Evolutionary conservation across 2,329 filamentous ascomycete genomes (phyloP), one percentile per base, ranked within the genome.

Genomic region (Periconia sp.): DNA sequence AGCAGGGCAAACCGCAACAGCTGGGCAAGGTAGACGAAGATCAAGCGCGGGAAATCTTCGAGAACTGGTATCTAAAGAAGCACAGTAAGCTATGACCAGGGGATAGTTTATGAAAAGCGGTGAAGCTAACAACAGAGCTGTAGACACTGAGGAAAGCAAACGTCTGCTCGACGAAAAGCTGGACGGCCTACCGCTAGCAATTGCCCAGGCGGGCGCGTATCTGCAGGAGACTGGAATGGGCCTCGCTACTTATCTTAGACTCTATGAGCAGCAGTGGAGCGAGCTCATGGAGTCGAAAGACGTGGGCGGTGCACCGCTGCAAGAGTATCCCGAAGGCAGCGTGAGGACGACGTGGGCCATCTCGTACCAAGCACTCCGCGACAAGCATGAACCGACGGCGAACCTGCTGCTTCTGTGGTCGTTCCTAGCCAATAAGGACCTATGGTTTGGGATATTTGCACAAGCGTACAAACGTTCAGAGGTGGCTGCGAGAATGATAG

Each of bases 261-360:
- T 65, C 56, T 69, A 70, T 54, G 50, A 70, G 20, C 49, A 68
- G 53, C 52, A 64, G 46, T 69, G 60, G 66, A 54, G 45, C 37
- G 50, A 62, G 43, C 62, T 70, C 18, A 63, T 68, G 56, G 50
- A 53, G 42, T 47, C 45, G 19, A 35, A 54, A 18, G 11, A 56
- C 37, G 1, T 5, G 15, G 37, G 1, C 9, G 56, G 58, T 19
- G 55, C 50, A 33, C 61, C 54, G 30, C 62, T 67, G 11, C 53
- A 58, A 20, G 59, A 67, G 45, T 70, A 68, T 55, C 51, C 50
- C 3, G 54, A 65, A 9, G 52, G 62, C 45, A 68, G 55, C 50
- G 52, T 73, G 41, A 62, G 65, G 54, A 68, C 63, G n/a, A 71
- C 65, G 15, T 73, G 63, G 68, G 59, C 57, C 15, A 64, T 72